These are phyloP conservation scores for Phylloporus gajari DNA, from an alignment of 1,284 basidiomycete genomes.

Conservation along the genomic window DNA sequence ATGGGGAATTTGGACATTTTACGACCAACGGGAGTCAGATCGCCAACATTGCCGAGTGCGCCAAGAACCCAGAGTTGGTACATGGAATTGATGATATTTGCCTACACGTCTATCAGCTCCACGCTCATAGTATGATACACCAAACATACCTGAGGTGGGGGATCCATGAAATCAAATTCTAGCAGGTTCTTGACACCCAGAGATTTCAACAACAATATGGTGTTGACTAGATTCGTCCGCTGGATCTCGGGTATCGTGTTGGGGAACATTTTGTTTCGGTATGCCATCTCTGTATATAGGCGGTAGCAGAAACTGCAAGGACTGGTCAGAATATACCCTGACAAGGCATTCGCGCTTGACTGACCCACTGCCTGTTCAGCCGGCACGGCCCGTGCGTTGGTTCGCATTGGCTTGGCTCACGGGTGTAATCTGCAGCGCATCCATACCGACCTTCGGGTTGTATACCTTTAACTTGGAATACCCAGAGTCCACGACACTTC, in stretches of 20 bases:
- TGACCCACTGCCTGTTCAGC: constrained; percentile 92
- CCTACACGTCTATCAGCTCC: constrained; percentile 56
- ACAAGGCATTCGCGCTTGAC: constrained; percentile 37
- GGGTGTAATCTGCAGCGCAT: constrained; percentile 97
- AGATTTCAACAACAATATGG: constrained; percentile 93
- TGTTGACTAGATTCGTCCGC: constrained; percentile 96
- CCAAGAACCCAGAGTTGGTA: constrained; percentile 99
- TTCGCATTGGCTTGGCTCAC: constrained; percentile 98
- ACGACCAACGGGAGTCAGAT: constrained; percentile 89
- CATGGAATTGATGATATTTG: constrained; percentile 97
- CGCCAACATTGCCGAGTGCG: constrained; percentile 97
- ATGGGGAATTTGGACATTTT: constrained; percentile 99
- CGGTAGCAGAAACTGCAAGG: constrained; percentile 89
- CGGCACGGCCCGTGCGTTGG: constrained; percentile 95
- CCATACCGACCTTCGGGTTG: constrained; percentile 99
- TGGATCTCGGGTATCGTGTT: constrained; percentile 99
- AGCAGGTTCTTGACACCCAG: constrained; percentile 96
- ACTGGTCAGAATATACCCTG: constrained; percentile 18
- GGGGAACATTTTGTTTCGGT: constrained; percentile 87
- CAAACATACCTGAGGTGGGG: constrained; percentile 81
- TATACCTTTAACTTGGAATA: constrained; percentile 99
- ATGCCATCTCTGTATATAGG: constrained; percentile 88
- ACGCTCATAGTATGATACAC: constrained; percentile 57
- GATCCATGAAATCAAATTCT: constrained; percentile 99
- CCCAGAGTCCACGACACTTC: constrained; percentile 95